Base-by-base conservation (phyloP, 2,329 filamentous ascomycete species). In the Cladosporium sp. region DNA sequence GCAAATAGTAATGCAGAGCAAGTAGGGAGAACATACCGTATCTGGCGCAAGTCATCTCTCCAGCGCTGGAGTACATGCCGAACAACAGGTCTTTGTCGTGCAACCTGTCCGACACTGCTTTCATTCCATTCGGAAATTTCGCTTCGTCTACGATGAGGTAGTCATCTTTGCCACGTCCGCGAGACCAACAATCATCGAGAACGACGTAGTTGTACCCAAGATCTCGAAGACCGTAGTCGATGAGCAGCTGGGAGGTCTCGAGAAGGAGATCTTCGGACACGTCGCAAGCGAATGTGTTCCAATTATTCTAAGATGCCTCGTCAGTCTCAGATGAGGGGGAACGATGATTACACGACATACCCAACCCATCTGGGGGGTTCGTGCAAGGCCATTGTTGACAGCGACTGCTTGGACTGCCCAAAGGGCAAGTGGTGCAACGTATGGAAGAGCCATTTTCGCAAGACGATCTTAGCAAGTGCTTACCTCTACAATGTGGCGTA, bases 141-240 rank as follows among this genome's bases (percentile, higher is more conserved):
- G 49, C 68, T 50, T 54, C 56, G 55, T 77, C 66, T 2, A 69
- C 64, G 3, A 72, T 61, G 1, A 79, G 64, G 34, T 70, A 70
- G 32, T 73, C 73, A 41, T 73, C 74, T 2, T 63, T 58, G 48
- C 70, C 70, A 10, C 77, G 69, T 31, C 74, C 74, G 38, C 66
- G 61, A 10, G 68, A 71, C 77, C 77, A 80, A 63, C 77, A 79
- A 58, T 80, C 77, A 57, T 80, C 77, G 1, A 80, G 66, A 35
- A 76, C 67, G 40, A 79, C 71, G 57, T 79, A 78, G 53, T 76
- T 65, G 59, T 78, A 78, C 31, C 76, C 75, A 7, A 73, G 57
- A 54, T 78, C 75, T 32, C 74, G 68, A 33, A 79, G 61, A 4
- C 77, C 76, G 43, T 68, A 67, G 32, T 73, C 64, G 14, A 76